Conservation (phyloP, 1,139 yeast species). For the Zygosaccharomyces sapae region DNA sequence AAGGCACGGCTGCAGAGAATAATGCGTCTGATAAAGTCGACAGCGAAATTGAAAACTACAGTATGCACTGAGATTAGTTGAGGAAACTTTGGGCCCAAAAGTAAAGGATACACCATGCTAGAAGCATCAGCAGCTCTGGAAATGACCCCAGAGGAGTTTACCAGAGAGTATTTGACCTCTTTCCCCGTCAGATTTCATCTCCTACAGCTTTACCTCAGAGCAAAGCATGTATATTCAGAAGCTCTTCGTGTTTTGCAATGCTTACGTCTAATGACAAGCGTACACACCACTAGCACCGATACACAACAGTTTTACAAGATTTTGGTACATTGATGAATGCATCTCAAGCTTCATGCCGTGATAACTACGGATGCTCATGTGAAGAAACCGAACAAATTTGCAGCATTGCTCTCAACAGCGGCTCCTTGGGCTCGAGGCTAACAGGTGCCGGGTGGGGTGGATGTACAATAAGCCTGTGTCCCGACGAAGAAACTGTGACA, state of each 20-base stretch:
- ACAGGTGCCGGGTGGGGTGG: slow-evolving; percentile 86
- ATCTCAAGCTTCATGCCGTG: slow-evolving; percentile 53
- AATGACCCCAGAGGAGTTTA: slow-evolving; percentile 43
- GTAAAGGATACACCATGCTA: slow-evolving; percentile 49
- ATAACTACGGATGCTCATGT: slow-evolving; percentile 53
- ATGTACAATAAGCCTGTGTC: slow-evolving; percentile 60
- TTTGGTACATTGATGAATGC: slow-evolving; percentile 58
- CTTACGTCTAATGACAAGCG: slow-evolving; percentile 39
- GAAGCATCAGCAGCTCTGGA: slow-evolving; percentile 48
- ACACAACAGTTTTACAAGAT: slow-evolving; percentile 33
- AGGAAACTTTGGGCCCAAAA: slow-evolving; percentile 39
- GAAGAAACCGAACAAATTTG: slow-evolving; percentile 54
- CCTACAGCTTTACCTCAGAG: slow-evolving; percentile 55
- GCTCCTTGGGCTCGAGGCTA: slow-evolving; percentile 62
- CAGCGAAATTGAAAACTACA: slow-evolving; percentile 43
- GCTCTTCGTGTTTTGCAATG: slow-evolving; percentile 56
- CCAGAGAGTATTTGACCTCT: slow-evolving; percentile 44
- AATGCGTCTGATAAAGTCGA: slow-evolving; percentile 44
- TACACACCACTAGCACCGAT: slow-evolving; percentile 16
- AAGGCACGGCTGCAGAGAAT: slow-evolving; percentile 35
- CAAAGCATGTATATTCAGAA: slow-evolving; percentile 62
- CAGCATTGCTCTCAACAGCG: slow-evolving; percentile 49
- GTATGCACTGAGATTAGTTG: slow-evolving; percentile 44
- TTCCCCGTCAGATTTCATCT: slow-evolving; percentile 56
- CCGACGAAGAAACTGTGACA: slow-evolving; percentile 41